phyloP scores from a whole-genome alignment of 345 rosid genomes.

The Citrus unshiu region DNA sequence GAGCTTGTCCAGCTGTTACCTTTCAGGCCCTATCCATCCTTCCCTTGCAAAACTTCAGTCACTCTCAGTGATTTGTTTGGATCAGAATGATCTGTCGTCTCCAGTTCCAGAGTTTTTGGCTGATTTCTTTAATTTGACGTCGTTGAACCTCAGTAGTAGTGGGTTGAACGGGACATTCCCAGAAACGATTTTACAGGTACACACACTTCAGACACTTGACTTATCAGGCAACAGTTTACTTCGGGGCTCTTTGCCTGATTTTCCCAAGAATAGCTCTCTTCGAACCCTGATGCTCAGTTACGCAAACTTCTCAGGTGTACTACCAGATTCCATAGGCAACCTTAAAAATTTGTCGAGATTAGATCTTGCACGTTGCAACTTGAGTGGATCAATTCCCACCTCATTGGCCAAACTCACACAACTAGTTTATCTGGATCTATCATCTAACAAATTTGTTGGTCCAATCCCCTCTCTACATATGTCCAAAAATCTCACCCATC shows the following conservation, averaged over 20 bases:
- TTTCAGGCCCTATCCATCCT: no score
- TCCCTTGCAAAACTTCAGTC: no score
- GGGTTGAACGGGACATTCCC: conserved; percentile 24
- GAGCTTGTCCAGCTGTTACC: no score
- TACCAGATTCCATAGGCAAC: conserved; percentile 23
- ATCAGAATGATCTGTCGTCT: no score
- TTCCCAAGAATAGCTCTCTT: conserved; percentile 20
- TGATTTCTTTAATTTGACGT: no score
- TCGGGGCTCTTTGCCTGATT: conserved; percentile 7
- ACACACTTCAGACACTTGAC: conserved; percentile 25
- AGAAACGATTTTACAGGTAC: not conserved
- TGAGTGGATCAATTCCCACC: conserved; percentile 23
- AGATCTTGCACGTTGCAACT: not conserved
- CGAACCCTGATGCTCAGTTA: conserved; percentile 16
- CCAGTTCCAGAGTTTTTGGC: no score
- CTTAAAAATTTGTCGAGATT: conserved; percentile 25
- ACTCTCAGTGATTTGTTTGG: no score
- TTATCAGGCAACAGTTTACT: conserved; percentile 17
- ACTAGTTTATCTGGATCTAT: conserved; percentile 28
- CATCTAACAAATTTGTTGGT: conserved; percentile 26
- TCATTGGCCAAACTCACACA: conserved; percentile 13
- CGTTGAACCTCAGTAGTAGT: not conserved
- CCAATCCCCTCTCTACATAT: conserved; percentile 23
- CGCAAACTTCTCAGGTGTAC: conserved; percentile 23
- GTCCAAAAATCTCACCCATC: conserved; percentile 16